phyloP scores from a whole-genome alignment of 768 basidiomycete genomes.

The Boletus reticuloceps region DNA sequence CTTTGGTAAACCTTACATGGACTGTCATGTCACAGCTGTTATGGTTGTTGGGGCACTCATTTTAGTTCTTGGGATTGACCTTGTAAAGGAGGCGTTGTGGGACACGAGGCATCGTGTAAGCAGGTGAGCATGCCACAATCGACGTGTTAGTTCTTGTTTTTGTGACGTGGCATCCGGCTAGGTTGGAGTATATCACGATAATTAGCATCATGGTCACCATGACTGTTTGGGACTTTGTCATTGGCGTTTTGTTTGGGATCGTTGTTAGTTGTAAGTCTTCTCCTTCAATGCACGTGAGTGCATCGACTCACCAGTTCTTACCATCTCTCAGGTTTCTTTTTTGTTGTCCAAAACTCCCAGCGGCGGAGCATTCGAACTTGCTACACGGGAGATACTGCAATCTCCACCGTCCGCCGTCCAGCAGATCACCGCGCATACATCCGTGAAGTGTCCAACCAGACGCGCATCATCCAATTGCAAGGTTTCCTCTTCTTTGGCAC shows the following conservation, averaged over 20 bases:
- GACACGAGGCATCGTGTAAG: slow-evolving; percentile 89
- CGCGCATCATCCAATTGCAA: slow-evolving; percentile 83
- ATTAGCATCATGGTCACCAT: slow-evolving; percentile 86
- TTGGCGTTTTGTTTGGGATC: slow-evolving; percentile 90
- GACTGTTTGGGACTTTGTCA: slow-evolving; percentile 94
- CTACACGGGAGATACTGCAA: slow-evolving; percentile 77
- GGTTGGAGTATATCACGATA: slow-evolving; percentile 81
- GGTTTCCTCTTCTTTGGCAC: slow-evolving; percentile 96
- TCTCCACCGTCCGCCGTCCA: slow-evolving; percentile 90
- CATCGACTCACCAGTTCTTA: neutral
- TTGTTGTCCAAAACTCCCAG: slow-evolving; percentile 94
- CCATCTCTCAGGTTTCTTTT: slow-evolving; percentile 69
- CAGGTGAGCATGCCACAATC: slow-evolving; percentile 42
- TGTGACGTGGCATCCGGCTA: slow-evolving; percentile 25
- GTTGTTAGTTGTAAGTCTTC: slow-evolving; percentile 74
- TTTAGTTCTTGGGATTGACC: slow-evolving; percentile 90
- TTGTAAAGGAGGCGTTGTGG: slow-evolving; percentile 95
- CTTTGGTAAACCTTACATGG: neutral
- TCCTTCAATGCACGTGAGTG: neutral
- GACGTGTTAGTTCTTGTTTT: neutral
- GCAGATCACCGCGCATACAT: slow-evolving; percentile 86
- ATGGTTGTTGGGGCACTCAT: slow-evolving; percentile 91
- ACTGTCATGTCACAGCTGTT: slow-evolving; percentile 53
- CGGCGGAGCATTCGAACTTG: slow-evolving; percentile 79
- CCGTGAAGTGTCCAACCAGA: slow-evolving; percentile 89